phyloP scores from a whole-genome alignment of 1,139 yeast species.

The Debaryomyces singareniensis region DNA sequence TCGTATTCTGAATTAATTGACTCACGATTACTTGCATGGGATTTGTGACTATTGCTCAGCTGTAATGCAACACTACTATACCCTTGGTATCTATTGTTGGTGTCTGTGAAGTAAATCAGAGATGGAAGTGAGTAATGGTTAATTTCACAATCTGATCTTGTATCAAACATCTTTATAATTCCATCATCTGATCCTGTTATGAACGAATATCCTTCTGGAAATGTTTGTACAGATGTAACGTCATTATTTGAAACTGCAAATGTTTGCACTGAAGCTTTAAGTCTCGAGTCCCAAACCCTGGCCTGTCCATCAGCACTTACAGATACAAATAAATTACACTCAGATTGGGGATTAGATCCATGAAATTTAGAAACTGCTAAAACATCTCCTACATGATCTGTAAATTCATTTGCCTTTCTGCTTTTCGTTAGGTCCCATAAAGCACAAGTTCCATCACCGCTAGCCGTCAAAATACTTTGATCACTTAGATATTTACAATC shows the following conservation, averaged over 20 bases:
- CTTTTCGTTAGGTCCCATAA: constrained; percentile 76
- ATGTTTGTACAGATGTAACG: constrained; percentile 57
- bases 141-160: constrained; percentile 71
- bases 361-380: constrained; percentile 42
- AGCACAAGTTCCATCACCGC: constrained; percentile 80
- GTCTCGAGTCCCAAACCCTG: constrained; percentile 66
- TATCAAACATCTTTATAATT: constrained; percentile 61
- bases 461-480: constrained; percentile 56
- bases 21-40: constrained; percentile 4
- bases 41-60: background rate
- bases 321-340: constrained; percentile 44
- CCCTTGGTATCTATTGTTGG: background rate
- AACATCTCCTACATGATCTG: constrained; percentile 81
- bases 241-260: constrained; percentile 62
- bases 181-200: constrained; percentile 81
- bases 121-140: constrained; percentile 40
- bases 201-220: constrained; percentile 66
- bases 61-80: background rate
- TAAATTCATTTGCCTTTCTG: constrained; percentile 46
- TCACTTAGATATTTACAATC: constrained; percentile 59
- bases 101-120: background rate
- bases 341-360: constrained; percentile 12
- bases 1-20: constrained; percentile 32
- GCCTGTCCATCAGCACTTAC: constrained; percentile 76
- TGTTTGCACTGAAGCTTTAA: constrained; percentile 48